Percentiles rank a stretch among this genome's conserved stretches.
These are phyloP conservation scores for Acidomyces sp. DNA, from an alignment of 495 filamentous ascomycete genomes.

Conservation along the genomic window DNA sequence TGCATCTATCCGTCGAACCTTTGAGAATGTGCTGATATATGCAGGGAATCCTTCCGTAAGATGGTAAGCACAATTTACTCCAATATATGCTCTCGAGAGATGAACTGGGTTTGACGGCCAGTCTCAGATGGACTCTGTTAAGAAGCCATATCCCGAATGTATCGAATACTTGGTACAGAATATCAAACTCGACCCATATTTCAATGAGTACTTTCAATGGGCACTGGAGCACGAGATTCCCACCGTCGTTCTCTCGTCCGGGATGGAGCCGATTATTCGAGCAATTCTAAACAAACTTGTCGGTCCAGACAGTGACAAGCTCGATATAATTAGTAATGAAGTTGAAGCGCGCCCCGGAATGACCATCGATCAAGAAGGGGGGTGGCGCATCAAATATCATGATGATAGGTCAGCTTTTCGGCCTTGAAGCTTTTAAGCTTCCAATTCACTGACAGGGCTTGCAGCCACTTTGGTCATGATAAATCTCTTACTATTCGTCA, in stretches of 20 bases:
- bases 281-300: conserved; percentile 66
- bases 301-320: conserved; percentile 55
- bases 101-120: too few species aligned
- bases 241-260: conserved; percentile 77
- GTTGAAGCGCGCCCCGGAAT: conserved; percentile 54
- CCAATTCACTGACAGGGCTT: conserved; percentile 5
- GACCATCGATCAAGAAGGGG: conserved; percentile 60
- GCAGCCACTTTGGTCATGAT: conserved; percentile 80
- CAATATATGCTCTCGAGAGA: too few species aligned
- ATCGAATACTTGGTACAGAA: conserved; percentile 60
- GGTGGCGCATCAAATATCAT: conserved; percentile 78
- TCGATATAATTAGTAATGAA: conserved; percentile 78
- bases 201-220: conserved; percentile 78
- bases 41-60: conserved; percentile 63
- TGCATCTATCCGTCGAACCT: too few species aligned
- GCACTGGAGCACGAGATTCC: conserved; percentile 67
- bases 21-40: too few species aligned
- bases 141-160: conserved; percentile 65
- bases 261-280: conserved; percentile 85
- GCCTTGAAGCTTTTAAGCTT: background rate
- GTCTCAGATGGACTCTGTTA: conserved; percentile 69
- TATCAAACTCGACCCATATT: conserved; percentile 76
- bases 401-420: conserved; percentile 53
- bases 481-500: conserved; percentile 78
- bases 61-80: too few species aligned